These are phyloP conservation scores for Garcia nutans DNA, from an alignment of 345 rosid species.

Conservation along the genomic window DNA sequence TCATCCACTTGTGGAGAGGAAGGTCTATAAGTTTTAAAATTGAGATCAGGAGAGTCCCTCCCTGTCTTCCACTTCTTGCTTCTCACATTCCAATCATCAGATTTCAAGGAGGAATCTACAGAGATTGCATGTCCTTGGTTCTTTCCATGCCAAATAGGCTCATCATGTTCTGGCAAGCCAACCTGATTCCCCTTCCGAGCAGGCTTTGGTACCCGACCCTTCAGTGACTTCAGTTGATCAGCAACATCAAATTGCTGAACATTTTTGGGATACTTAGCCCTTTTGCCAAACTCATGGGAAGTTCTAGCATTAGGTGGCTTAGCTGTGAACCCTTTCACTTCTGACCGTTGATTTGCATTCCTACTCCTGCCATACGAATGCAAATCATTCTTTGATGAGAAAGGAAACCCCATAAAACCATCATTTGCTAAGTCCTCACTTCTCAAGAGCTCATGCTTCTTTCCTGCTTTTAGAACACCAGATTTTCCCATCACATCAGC, in stretches of 20 bases:
- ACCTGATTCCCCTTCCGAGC: conserved; percentile 49
- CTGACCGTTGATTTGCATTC: conserved; percentile 34
- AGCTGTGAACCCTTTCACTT: conserved; percentile 26
- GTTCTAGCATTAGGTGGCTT: conserved; percentile 36
- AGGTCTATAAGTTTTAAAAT: conserved; percentile 47
- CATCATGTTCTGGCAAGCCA: conserved; percentile 43
- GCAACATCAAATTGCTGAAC: conserved; percentile 43
- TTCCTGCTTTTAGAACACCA: conserved; percentile 47
- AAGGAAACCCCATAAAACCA: conserved; percentile 51
- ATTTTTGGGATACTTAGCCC: conserved; percentile 44
- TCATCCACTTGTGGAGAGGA: conserved; percentile 56
- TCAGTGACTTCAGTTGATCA: conserved; percentile 59
- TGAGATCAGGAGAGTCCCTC: conserved; percentile 54
- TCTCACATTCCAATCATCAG: conserved; percentile 57
- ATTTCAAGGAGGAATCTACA: conserved; percentile 49
- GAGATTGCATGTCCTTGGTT: conserved; percentile 45
- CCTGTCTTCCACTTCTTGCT: conserved; percentile 63
- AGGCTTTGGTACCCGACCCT: conserved; percentile 34
- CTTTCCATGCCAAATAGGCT: conserved; percentile 47
- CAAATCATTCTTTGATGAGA: conserved; percentile 51
- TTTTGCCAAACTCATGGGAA: conserved; percentile 39
- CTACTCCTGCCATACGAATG: conserved; percentile 44
- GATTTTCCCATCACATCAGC: conserved; percentile 39
- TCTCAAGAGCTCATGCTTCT: conserved; percentile 48
- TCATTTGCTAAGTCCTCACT: conserved; percentile 46